phyloP scores from a whole-genome alignment of 495 filamentous ascomycete genomes.

The Parachaetomium inaequale region DNA sequence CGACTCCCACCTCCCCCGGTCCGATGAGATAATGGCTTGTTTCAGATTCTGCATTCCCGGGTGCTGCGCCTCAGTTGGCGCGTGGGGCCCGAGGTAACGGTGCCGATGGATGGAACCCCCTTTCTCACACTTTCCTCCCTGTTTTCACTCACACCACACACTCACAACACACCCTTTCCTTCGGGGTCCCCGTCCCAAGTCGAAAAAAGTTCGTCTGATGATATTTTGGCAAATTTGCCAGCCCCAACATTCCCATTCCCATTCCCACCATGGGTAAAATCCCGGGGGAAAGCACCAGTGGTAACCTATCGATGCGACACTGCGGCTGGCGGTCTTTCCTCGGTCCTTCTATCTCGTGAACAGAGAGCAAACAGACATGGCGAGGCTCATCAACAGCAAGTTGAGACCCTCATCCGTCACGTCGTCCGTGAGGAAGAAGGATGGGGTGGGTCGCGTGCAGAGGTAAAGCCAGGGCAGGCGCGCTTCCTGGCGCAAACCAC shows the following conservation, averaged over 20 bases:
- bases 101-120: conserved; percentile 3
- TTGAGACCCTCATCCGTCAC: too few relatives aligned
- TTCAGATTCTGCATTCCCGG: conserved; percentile 20
- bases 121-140: neutral
- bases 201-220: neutral
- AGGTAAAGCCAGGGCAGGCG: neutral
- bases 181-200: neutral
- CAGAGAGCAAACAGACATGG: neutral
- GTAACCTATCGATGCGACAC: neutral
- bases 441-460: neutral
- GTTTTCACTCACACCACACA: neutral
- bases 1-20: neutral
- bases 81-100: neutral
- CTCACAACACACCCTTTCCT: neutral
- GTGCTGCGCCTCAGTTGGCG: conserved; percentile 14
- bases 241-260: too few relatives aligned
- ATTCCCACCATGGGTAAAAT: neutral
- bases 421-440: neutral
- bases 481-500: neutral
- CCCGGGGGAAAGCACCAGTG: neutral
- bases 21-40: conserved; percentile 18
- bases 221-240: conserved; percentile 5
- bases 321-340: conserved; percentile 7
- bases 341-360: conserved; percentile 1
- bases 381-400: neutral